Evolutionary conservation across 116 monocot species (phyloP).

Genomic region (Phalaenopsis hybrid): DNA sequence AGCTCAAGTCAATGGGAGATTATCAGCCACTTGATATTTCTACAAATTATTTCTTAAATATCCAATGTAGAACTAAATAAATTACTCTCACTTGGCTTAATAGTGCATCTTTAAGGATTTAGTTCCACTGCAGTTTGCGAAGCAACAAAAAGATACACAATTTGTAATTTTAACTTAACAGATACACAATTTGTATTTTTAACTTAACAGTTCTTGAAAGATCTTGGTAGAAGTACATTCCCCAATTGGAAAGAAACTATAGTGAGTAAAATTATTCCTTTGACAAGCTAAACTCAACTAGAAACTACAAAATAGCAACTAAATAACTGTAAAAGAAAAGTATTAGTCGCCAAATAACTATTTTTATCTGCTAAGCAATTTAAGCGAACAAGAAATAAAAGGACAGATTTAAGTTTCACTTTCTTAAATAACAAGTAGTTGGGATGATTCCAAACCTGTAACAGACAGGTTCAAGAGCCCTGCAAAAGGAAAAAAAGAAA

Average conservation of each 20-base stretch:
- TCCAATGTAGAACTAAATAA: no score
- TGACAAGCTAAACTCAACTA: neutral
- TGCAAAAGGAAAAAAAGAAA: slow-evolving; percentile 20
- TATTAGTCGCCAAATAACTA: neutral
- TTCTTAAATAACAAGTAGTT: neutral
- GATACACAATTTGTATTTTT: no score
- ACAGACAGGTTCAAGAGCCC: slow-evolving; percentile 56
- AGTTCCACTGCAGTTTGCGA: no score
- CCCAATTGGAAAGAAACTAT: neutral
- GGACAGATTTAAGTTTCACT: neutral
- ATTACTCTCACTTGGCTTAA: no score
- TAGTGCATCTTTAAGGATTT: no score
- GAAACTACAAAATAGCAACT: neutral
- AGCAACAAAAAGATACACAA: no score
- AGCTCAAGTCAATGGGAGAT: no score
- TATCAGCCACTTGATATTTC: neutral
- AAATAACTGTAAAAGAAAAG: neutral
- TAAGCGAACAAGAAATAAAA: neutral
- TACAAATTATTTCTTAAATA: no score
- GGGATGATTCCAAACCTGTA: slow-evolving; percentile 30
- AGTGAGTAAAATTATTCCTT: neutral
- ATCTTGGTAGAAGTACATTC: no score
- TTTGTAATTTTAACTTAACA: no score
- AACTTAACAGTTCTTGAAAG: no score
- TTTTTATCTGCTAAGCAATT: neutral